Evolutionary conservation across 352 stramenopile genomes (phyloP).

Genomic region (Globisporangium okanoganense): DNA sequence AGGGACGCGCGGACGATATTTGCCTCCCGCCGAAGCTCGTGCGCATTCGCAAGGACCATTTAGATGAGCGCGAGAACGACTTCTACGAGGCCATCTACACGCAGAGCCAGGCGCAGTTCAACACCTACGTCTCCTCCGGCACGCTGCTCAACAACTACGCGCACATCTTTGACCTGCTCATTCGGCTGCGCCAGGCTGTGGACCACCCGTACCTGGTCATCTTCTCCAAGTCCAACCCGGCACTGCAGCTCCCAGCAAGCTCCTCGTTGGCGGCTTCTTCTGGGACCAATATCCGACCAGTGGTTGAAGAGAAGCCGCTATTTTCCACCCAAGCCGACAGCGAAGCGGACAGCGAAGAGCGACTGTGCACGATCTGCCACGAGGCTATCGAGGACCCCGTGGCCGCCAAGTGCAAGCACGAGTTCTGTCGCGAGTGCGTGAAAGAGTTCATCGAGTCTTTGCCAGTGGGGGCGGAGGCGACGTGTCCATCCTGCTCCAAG

Average conservation of each 20-base stretch:
- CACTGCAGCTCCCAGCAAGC: slow-evolving; percentile 51
- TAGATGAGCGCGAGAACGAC: slow-evolving; percentile 94
- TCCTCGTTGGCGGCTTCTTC: slow-evolving; percentile 12
- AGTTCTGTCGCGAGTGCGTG: slow-evolving; percentile 90
- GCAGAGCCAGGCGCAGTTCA: slow-evolving; percentile 96
- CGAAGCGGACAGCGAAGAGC: slow-evolving; percentile 24
- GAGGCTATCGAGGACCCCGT: slow-evolving; percentile 91
- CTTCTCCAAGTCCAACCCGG: slow-evolving; percentile 86
- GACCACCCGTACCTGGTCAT: slow-evolving; percentile 98
- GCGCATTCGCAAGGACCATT: slow-evolving; percentile 72
- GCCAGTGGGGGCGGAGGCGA: slow-evolving; percentile 44
- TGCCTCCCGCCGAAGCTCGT: slow-evolving; percentile 87
- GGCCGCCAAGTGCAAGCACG: slow-evolving; percentile 84
- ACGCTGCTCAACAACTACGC: slow-evolving; percentile 99
- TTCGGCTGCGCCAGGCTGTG: slow-evolving; percentile 96
- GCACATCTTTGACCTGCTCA: slow-evolving; percentile 98
- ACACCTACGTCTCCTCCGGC: slow-evolving; percentile 96
- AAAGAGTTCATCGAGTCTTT: slow-evolving; percentile 79
- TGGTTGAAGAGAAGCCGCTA: slow-evolving; percentile 72
- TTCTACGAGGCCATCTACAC: slow-evolving; percentile 99
- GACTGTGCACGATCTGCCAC: slow-evolving; percentile 90
- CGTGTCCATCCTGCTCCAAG: slow-evolving; percentile 79
- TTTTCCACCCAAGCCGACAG: slow-evolving; percentile 17
- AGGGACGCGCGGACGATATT: slow-evolving; percentile 95
- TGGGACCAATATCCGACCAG: slow-evolving; percentile 20